phyloP scores from a whole-genome alignment of 1,139 yeast genomes.

The Yamadazyma trypodendri region DNA sequence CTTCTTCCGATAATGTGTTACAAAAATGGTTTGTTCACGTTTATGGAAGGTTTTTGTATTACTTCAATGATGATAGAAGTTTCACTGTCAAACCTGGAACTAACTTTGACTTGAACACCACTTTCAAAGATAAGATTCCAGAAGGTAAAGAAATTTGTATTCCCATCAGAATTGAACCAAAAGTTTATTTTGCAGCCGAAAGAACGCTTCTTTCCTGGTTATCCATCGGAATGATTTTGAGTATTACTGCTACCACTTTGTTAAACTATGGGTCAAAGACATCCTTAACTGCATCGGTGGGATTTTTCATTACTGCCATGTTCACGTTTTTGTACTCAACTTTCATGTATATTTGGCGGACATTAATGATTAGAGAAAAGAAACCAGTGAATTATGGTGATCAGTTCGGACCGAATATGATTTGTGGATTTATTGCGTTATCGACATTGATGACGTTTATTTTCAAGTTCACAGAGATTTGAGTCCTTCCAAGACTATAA shows the following conservation, averaged over 20 bases:
- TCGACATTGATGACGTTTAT: conserved; percentile 74
- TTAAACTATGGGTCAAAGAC: conserved; percentile 66
- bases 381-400: conserved; percentile 86
- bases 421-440: conserved; percentile 70
- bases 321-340: conserved; percentile 74
- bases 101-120: conserved; percentile 57
- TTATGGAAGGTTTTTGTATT: conserved; percentile 41
- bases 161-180: conserved; percentile 81
- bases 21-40: conserved; percentile 29
- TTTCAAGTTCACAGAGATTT: conserved; percentile 47
- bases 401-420: conserved; percentile 79
- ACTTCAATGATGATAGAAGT: conserved; percentile 64
- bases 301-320: conserved; percentile 83
- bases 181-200: conserved; percentile 82
- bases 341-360: conserved; percentile 77
- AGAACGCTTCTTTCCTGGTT: conserved; percentile 80
- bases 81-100: conserved; percentile 82
- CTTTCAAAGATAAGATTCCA: conserved; percentile 61
- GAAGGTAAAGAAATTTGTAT: conserved; percentile 73
- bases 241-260: conserved; percentile 71
- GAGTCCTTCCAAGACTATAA: too few species aligned
- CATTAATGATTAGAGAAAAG: conserved; percentile 76
- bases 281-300: conserved; percentile 80
- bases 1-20: conserved; percentile 30
- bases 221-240: conserved; percentile 68